phyloP scores from a whole-genome alignment of 2,329 filamentous ascomycete species.

The Beauveria sp. region DNA sequence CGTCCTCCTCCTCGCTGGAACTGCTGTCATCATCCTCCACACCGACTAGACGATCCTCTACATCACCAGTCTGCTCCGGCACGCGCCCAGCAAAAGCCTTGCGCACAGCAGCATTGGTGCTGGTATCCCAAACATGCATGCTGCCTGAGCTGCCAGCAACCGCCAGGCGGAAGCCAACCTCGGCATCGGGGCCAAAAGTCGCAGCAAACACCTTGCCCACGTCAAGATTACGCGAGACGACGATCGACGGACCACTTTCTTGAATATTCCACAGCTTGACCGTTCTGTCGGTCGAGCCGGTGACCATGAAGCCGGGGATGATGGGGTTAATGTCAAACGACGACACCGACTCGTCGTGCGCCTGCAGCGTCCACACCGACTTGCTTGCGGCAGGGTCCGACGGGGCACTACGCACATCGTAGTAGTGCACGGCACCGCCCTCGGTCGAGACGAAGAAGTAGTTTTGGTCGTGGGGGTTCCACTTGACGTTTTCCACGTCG shows the following conservation, averaged over 20 bases:
- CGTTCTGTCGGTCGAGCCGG: conserved; percentile 86
- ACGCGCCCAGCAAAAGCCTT: conserved; percentile 68
- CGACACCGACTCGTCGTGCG: conserved; percentile 86
- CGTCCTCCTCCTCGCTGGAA: conserved; percentile 53
- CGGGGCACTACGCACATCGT: conserved; percentile 74
- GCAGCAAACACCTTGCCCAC: conserved; percentile 93
- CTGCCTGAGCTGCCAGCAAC: conserved; percentile 91
- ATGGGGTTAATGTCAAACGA: conserved; percentile 86
- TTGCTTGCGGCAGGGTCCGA: conserved; percentile 67
- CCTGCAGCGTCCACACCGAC: conserved; percentile 89
- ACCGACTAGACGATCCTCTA: conserved; percentile 70
- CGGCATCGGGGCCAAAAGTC: conserved; percentile 79
- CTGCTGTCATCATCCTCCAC: conserved; percentile 63
- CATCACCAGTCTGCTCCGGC: conserved; percentile 48
- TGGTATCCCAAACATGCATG: conserved; percentile 92
- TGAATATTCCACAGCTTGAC: conserved; percentile 96
- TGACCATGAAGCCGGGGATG: conserved; percentile 88
- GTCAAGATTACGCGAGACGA: conserved; percentile 84
- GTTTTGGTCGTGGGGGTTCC: conserved; percentile 90
- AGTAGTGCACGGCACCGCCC: conserved; percentile 83
- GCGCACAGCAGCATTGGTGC: conserved; percentile 82
- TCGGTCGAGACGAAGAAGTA: conserved; percentile 96
- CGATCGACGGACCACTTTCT: conserved; percentile 74
- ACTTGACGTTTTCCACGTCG: conserved; percentile 86
- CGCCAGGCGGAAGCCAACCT: conserved; percentile 85